Evolutionary conservation across 768 basidiomycete genomes (phyloP).

Genomic region (Termitomyces sp.): DNA sequence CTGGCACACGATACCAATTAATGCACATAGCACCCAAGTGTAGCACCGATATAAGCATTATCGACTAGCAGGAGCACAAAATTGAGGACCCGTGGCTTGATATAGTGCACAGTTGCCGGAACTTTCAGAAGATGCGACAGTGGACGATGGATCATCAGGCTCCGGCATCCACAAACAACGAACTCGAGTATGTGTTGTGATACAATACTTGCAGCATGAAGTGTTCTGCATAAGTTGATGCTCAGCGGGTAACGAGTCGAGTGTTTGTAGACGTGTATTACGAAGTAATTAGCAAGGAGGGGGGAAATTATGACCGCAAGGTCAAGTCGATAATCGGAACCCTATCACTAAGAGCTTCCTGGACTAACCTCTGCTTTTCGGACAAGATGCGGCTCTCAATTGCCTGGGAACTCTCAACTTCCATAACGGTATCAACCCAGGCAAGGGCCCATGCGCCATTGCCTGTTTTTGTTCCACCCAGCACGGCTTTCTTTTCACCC

Average conservation of each 20-base stretch:
- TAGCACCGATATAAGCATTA: too few relatives aligned
- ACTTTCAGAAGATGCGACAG: background rate
- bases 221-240: background rate
- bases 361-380: background rate
- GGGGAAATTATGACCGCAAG: background rate
- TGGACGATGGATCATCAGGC: background rate
- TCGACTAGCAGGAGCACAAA: too few relatives aligned
- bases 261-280: background rate
- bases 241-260: background rate
- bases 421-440: constrained; percentile 64
- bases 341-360: background rate
- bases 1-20: too few relatives aligned
- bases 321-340: constrained; percentile 1
- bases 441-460: constrained; percentile 79
- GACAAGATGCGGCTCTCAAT: background rate
- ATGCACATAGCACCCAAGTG: too few relatives aligned
- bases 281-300: background rate
- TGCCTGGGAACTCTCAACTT: constrained; percentile 12
- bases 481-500: constrained; percentile 34
- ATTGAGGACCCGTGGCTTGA: too few relatives aligned
- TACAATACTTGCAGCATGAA: background rate
- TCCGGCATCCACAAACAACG: background rate
- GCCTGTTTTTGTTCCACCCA: constrained; percentile 72
- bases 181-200: background rate
- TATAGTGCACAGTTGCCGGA: background rate